Percentiles rank a stretch among this genome's conserved stretches.
Conservation (phyloP, 2,329 filamentous ascomycete species). For the Thermothelomyces thermophilus region DNA sequence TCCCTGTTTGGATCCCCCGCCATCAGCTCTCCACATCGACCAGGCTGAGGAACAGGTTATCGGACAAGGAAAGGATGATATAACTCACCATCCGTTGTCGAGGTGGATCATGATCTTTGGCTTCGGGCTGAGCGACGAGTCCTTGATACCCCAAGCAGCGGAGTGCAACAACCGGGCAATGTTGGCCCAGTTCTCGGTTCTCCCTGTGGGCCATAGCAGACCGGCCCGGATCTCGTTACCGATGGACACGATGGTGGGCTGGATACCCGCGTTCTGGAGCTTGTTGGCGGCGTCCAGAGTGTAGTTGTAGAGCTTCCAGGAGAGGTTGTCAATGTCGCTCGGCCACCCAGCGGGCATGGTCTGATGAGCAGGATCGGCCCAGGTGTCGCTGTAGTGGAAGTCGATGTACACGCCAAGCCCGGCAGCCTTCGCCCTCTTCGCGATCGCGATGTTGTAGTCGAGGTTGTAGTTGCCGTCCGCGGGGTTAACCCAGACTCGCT, state of each 20-base stretch:
- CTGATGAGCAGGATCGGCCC: constrained; percentile 62
- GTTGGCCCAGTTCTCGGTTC: constrained; percentile 48
- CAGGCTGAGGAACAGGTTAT: no score
- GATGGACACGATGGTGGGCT: constrained; percentile 58
- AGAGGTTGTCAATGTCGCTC: constrained; percentile 48
- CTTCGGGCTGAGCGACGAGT: constrained; percentile 48
- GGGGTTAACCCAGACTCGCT: constrained; percentile 66
- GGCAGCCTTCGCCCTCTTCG: constrained; percentile 55
- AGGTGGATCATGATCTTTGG: constrained; percentile 69
- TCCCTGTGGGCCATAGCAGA: constrained; percentile 59
- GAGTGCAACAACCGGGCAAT: constrained; percentile 59
- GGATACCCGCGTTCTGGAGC: constrained; percentile 50
- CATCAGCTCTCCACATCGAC: not conserved
- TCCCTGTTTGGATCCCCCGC: constrained; percentile 35
- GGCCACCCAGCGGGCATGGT: constrained; percentile 59
- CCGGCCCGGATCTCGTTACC: constrained; percentile 68
- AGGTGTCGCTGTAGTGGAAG: constrained; percentile 31
- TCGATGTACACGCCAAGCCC: constrained; percentile 49
- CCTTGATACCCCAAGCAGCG: constrained; percentile 57
- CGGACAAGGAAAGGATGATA: not conserved
- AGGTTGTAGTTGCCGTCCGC: constrained; percentile 59
- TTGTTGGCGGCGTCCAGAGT: constrained; percentile 55
- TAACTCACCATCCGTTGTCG: constrained; percentile 57
- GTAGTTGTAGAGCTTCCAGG: constrained; percentile 62
- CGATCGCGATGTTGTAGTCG: constrained; percentile 63